Evolutionary conservation across 164 flowering plant species (phyloP), one percentile per base, ranked within the genome.

Genomic region (Aristolochia californica): DNA sequence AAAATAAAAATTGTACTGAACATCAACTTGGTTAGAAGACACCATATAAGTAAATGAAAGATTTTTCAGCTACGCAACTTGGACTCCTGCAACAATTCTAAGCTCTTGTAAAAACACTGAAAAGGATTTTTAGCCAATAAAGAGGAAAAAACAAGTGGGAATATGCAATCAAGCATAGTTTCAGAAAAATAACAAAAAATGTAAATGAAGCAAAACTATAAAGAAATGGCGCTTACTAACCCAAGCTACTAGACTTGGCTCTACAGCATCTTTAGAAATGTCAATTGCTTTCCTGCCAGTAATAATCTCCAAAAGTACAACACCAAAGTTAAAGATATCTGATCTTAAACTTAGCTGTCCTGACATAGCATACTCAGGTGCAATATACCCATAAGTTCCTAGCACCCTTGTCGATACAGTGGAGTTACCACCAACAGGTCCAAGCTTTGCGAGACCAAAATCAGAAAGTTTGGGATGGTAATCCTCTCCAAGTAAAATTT

Each of bases 351-450:
- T 48, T 22, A 48, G 5, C 51, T 48, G 51, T n/a, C 51, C 51
- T 48, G 51, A n/a, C 51, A 48, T n/a, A 15, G 23, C 23, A 48
- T 48, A 48, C 51, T 48, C 51, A n/a, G 51, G 51, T n/a, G 51
- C 51, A n/a, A 5, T 1, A 18, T 48, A 48, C 10, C 51, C 51
- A 10, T n/a, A 16, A 16, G 51, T 48, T 2, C 51, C 51, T 9
- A 48, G 17, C 51, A 48, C 51, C 22, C 51, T 48, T n/a, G 23
- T 48, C 20, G 51, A 15, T 22, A 48, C 51, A 48, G 12, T 5
- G 20, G 51, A n/a, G 22, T 18, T 48, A 18, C 5, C 51, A 10
- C 51, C 51, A 48, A n/a, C 0, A 48, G 51, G 51, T 18, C 23
- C 51, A 0, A 48, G 22, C n/a, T 48, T 48, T 48, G 23, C 51